Evolutionary conservation across 176 grass and related monocot species (phyloP).

Genomic region (Carex cristatella): DNA sequence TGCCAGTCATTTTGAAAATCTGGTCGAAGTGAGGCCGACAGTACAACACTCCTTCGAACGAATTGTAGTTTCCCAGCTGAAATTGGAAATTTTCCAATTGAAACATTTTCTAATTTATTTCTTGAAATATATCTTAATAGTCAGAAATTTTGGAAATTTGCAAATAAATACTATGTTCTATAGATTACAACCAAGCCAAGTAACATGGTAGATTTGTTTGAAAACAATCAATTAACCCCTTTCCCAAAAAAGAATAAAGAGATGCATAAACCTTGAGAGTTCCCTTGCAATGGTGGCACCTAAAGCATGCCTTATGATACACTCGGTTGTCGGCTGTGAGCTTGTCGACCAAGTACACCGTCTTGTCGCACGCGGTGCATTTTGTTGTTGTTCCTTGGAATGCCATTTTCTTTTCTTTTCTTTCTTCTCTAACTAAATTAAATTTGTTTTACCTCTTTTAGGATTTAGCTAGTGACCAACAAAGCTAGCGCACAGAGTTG

Average conservation of each 20-base stretch:
- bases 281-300: conserved; percentile 97
- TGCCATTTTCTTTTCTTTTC: conserved; percentile 34
- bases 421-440: neutral
- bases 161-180: neutral
- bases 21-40: conserved; percentile 98
- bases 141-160: neutral
- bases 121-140: neutral
- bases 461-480: neutral
- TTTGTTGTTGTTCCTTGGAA: conserved; percentile 88
- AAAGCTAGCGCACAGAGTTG: neutral
- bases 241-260: neutral
- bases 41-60: conserved; percentile 94
- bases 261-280: conserved; percentile 65
- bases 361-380: conserved; percentile 95
- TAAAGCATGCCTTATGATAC: conserved; percentile 98
- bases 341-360: conserved; percentile 98
- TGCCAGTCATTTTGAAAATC: conserved; percentile 95
- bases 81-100: neutral
- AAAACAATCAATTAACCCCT: neutral
- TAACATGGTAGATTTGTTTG: no score
- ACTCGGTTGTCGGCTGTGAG: conserved; percentile 91
- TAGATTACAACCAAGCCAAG: neutral
- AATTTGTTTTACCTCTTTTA: neutral
- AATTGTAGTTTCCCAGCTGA: conserved; percentile 95
- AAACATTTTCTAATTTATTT: neutral